phyloP scores from a whole-genome alignment of 2,329 filamentous ascomycete species.

The Epichloe gansuensis region DNA sequence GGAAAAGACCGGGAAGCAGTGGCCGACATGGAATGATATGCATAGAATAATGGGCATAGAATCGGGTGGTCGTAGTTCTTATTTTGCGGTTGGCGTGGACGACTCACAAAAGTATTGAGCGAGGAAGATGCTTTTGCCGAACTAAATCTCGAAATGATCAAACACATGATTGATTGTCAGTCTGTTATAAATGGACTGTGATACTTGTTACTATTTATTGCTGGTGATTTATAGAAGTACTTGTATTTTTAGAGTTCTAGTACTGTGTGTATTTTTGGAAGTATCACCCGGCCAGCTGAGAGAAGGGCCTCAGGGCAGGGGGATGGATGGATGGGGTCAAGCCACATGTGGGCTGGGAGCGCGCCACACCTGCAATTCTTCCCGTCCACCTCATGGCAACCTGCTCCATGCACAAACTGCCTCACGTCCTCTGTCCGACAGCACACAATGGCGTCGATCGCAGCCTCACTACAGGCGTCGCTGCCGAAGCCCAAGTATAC shows the following conservation, averaged over 20 bases:
- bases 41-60: conserved; percentile 10
- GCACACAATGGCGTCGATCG: conserved; percentile 48
- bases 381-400: conserved; percentile 6
- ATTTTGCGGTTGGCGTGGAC: neutral
- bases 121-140: neutral
- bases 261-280: neutral
- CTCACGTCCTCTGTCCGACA: conserved; percentile 10
- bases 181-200: neutral
- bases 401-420: conserved; percentile 9
- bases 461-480: conserved; percentile 60
- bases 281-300: neutral
- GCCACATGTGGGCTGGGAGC: conserved; percentile 11
- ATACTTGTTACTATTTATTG: neutral
- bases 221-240: too few species aligned
- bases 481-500: conserved; percentile 86
- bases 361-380: conserved; percentile 22
- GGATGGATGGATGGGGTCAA: conserved; percentile 12
- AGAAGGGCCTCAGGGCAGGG: too few species aligned
- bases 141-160: neutral
- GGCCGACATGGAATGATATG: conserved; percentile 16
- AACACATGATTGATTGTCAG: neutral
- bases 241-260: neutral
- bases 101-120: neutral
- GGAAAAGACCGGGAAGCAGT: conserved; percentile 9
- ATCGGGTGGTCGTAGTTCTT: conserved; percentile 1